Conservation (phyloP, 2,329 filamentous ascomycete genomes). For the Orbilia blumenaviensis region DNA sequence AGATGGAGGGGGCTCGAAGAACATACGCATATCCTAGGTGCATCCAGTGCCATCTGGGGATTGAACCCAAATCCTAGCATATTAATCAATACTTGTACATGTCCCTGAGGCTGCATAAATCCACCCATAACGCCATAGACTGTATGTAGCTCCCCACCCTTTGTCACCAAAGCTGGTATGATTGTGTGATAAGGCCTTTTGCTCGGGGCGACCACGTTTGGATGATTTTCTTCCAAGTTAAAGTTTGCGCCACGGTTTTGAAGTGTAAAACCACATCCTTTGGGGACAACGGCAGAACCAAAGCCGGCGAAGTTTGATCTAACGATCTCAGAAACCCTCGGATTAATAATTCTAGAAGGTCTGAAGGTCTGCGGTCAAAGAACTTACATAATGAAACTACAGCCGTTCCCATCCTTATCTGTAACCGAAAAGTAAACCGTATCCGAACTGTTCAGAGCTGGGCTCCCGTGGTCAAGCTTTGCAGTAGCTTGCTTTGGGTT, state of each 20-base stretch:
- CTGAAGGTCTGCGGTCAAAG: too few species aligned
- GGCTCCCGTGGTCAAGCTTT: constrained; percentile 76
- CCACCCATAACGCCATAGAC: constrained; percentile 98
- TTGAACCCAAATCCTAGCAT: constrained; percentile 83
- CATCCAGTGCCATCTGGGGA: constrained; percentile 88
- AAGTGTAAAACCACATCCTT: constrained; percentile 87
- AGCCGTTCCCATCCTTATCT: constrained; percentile 84
- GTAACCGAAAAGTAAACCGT: constrained; percentile 93
- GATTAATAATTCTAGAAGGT: not conserved
- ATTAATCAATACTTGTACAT: constrained; percentile 90
- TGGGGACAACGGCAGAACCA: constrained; percentile 84
- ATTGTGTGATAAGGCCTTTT: constrained; percentile 98
- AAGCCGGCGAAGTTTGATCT: constrained; percentile 86
- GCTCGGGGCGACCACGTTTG: constrained; percentile 77
- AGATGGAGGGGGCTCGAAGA: not conserved
- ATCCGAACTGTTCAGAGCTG: constrained; percentile 84
- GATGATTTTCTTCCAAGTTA: constrained; percentile 75
- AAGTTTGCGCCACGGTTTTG: constrained; percentile 95
- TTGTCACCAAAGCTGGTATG: constrained; percentile 90
- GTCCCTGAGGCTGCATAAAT: constrained; percentile 98
- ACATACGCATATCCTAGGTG: constrained; percentile 83
- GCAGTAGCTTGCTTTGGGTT: constrained; percentile 66
- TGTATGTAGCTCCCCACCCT: constrained; percentile 60
- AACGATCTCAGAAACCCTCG: not conserved
- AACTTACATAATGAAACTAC: constrained; percentile 89